Base-by-base conservation (phyloP, 495 filamentous ascomycete genomes). In the Podospora bellae-mahoneyi region DNA sequence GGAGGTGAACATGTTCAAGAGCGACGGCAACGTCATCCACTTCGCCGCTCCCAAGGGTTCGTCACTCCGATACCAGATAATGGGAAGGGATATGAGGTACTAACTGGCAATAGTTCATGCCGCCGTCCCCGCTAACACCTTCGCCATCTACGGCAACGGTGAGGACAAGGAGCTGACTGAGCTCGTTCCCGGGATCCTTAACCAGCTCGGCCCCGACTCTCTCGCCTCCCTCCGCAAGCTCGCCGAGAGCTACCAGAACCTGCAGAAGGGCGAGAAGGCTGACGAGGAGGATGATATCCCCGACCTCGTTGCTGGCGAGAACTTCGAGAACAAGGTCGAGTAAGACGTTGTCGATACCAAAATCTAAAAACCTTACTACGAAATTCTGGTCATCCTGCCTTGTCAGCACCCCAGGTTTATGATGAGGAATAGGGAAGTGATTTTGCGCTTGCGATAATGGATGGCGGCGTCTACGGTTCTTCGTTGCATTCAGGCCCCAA, bases 1-100 rank as follows among this genome's bases (percentile, higher is more conserved):
- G 88, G 95, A 99, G 85, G 95, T 99, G 78, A 99, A 99, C 88
- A 99, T 98, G 96, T 98, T 98, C 89, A 99, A 98, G 88, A 90
- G 91, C 80, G 95, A 99, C 76, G 95, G 95, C 75, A 99, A 99
- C 82, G 95, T 99, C 80, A 98, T 99, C 79, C 95, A 99, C 87
- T 99, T 99, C 80, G 88, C 92, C 75, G 91, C 91, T 71, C 95
- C 95, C 64, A 97, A 97, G 84, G 95, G 95, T 98, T 80, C 74
- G 85, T 84, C 64, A 64, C 53, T 3, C 16, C 53, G 30, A 15
- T 19, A 2, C 39, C 15, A 16, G 39, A 16, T 10, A 34, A 26
- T 4, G 19, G 54, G 54, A 26, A 10, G 2, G 16, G 4, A 39
- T 13, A 26, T 56, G 13, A 26, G 3, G 19, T 44, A 18, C 54